Percentiles rank a stretch among this genome's conserved stretches.
phyloP scores from a whole-genome alignment of 2,329 filamentous ascomycete species.

The Pseudogymnoascus sp. region DNA sequence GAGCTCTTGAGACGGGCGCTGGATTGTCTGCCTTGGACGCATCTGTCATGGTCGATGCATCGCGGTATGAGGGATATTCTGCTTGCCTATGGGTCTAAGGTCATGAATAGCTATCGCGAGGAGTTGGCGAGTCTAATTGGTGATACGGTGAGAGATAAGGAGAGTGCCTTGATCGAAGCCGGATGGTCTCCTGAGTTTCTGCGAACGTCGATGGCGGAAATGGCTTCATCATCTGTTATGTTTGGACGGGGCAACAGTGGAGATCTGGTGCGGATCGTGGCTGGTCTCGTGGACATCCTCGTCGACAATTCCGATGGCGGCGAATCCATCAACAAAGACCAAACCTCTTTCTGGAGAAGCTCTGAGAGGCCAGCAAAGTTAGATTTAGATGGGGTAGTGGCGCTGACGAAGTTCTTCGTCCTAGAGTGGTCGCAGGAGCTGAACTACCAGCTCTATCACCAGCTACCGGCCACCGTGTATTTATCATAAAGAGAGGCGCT shows the following conservation, averaged over 20 bases:
- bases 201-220: constrained; percentile 23
- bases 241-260: constrained; percentile 27
- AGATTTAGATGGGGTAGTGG: constrained; percentile 22
- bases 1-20: constrained; percentile 22
- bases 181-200: constrained; percentile 28
- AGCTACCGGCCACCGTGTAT: constrained; percentile 20
- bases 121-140: constrained; percentile 19
- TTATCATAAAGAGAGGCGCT: background rate
- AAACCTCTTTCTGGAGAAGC: constrained; percentile 6
- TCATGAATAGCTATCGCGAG: constrained; percentile 23
- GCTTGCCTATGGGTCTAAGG: constrained; percentile 22
- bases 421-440: constrained; percentile 31
- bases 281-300: constrained; percentile 19
- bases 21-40: constrained; percentile 29
- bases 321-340: constrained; percentile 11
- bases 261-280: constrained; percentile 27
- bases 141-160: constrained; percentile 11
- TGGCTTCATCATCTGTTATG: constrained; percentile 26
- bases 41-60: constrained; percentile 29
- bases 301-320: constrained; percentile 10
- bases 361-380: constrained; percentile 11
- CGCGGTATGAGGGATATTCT: constrained; percentile 28
- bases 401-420: constrained; percentile 29
- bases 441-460: constrained; percentile 31
- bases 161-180: constrained; percentile 15